Evolutionary conservation across 2,329 filamentous ascomycete genomes (phyloP).

Genomic region (Pezicula radicicola): DNA sequence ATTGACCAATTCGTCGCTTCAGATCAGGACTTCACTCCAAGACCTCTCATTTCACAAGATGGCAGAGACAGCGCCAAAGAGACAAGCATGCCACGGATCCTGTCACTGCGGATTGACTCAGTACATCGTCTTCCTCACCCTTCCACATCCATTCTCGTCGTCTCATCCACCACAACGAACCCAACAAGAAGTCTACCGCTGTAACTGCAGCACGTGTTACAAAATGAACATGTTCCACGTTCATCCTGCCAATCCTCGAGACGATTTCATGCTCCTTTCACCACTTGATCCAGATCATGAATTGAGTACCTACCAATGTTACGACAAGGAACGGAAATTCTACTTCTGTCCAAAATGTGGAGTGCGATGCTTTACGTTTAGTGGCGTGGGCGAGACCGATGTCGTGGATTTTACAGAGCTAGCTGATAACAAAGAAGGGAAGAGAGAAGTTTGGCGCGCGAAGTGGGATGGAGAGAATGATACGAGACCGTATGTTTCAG

Average conservation of each 20-base stretch:
- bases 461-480: conserved; percentile 24
- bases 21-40: conserved; percentile 15
- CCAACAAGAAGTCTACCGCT: conserved; percentile 22
- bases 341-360: conserved; percentile 45
- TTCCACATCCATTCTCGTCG: conserved; percentile 29
- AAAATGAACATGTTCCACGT: conserved; percentile 43
- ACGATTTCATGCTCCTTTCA: conserved; percentile 44
- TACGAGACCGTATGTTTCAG: conserved; percentile 22
- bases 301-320: conserved; percentile 37
- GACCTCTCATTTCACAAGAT: conserved; percentile 21
- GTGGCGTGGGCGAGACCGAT: conserved; percentile 29
- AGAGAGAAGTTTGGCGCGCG: conserved; percentile 24
- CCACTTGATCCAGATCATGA: conserved; percentile 35
- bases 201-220: conserved; percentile 45
- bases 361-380: conserved; percentile 37
- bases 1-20: conserved; percentile 10
- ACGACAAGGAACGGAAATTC: conserved; percentile 30
- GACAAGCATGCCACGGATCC: conserved; percentile 31
- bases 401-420: conserved; percentile 19
- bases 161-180: conserved; percentile 10
- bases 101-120: conserved; percentile 43
- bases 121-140: conserved; percentile 39
- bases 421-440: conserved; percentile 19
- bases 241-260: conserved; percentile 29
- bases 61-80: conserved; percentile 22